These are phyloP conservation scores for Aspergillus sp. DNA, from an alignment of 2,329 filamentous ascomycete species.

Conservation along the genomic window DNA sequence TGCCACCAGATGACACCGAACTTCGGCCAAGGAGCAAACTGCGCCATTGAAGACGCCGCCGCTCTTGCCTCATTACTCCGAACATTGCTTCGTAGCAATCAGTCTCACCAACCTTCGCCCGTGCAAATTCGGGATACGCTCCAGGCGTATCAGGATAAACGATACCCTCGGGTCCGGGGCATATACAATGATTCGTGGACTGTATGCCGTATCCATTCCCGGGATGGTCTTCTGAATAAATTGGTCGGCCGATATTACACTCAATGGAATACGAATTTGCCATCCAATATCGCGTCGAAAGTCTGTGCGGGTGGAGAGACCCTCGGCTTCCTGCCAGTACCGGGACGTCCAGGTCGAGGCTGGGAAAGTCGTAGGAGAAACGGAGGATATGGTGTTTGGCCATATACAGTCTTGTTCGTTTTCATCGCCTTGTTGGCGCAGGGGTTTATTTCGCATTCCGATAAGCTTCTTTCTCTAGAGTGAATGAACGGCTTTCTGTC, in stretches of 20 bases:
- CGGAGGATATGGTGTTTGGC: neutral
- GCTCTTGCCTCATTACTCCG: constrained; percentile 21
- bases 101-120: neutral
- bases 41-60: constrained; percentile 43
- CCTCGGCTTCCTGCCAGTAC: constrained; percentile 16
- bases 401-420: neutral
- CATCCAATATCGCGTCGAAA: constrained; percentile 11
- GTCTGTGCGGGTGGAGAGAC: constrained; percentile 17
- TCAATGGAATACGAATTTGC: neutral
- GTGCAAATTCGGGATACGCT: constrained; percentile 6
- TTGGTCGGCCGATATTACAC: constrained; percentile 18
- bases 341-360: constrained; percentile 9
- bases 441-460: neutral
- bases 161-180: constrained; percentile 15
- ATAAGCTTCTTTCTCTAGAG: neutral
- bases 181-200: constrained; percentile 17
- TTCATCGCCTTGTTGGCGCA: neutral
- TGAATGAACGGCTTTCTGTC: neutral
- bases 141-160: constrained; percentile 8
- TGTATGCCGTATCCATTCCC: constrained; percentile 19
- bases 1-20: constrained; percentile 33
- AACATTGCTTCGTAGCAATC: constrained; percentile 26
- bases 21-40: constrained; percentile 43
- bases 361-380: constrained; percentile 15
- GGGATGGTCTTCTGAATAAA: constrained; percentile 18